Conservation (phyloP, 2,329 filamentous ascomycete genomes). For the Trichoderma atrobrunneum region DNA sequence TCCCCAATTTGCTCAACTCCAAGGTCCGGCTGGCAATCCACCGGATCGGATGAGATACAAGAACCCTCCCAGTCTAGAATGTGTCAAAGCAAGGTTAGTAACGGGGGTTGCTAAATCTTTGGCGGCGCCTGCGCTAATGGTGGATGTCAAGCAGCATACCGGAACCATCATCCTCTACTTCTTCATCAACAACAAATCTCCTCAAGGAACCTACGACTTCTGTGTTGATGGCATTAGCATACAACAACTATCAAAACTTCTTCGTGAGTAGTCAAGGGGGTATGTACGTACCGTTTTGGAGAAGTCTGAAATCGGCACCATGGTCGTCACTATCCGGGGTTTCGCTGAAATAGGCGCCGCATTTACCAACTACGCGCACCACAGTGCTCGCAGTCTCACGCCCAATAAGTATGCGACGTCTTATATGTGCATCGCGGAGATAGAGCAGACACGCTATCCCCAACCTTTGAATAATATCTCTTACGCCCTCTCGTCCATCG, state of each 20-base stretch:
- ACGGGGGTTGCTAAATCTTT: neutral
- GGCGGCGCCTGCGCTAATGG: neutral
- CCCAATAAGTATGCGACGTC: conserved; percentile 40
- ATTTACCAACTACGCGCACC: conserved; percentile 42
- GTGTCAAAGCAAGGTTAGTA: conserved; percentile 23
- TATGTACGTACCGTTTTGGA: conserved; percentile 29
- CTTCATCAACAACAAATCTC: conserved; percentile 53
- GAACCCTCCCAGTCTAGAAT: conserved; percentile 54
- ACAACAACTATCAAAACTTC: neutral
- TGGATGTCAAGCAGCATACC: conserved; percentile 44
- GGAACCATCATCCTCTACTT: conserved; percentile 57
- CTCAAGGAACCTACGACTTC: conserved; percentile 49
- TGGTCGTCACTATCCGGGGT: conserved; percentile 34
- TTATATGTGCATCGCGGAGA: conserved; percentile 47
- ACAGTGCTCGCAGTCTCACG: conserved; percentile 43
- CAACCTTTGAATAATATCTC: conserved; percentile 38
- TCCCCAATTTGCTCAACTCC: conserved; percentile 43
- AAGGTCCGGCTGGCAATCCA: conserved; percentile 50
- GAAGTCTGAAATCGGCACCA: conserved; percentile 29
- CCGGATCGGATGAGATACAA: conserved; percentile 51
- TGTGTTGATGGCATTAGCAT: conserved; percentile 21
- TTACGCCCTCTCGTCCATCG: conserved; percentile 11
- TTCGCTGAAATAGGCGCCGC: conserved; percentile 40
- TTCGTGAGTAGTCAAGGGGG: neutral
- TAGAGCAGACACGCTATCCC: conserved; percentile 46